These are phyloP conservation scores for Byssochlamys sp. DNA, from an alignment of 2,329 filamentous ascomycete species.

Conservation along the genomic window DNA sequence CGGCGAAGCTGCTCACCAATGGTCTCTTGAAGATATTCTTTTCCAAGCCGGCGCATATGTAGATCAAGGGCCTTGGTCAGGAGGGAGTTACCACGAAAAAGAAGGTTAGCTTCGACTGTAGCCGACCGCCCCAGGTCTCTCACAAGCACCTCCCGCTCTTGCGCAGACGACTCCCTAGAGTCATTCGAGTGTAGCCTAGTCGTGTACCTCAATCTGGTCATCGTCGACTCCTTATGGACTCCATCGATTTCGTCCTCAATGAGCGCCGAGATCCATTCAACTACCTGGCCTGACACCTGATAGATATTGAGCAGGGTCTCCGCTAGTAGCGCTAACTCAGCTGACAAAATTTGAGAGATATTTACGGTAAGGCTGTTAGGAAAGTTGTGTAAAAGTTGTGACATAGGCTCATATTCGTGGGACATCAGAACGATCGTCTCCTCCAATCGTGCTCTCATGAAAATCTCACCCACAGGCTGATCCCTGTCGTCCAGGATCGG, in stretches of 20 bases:
- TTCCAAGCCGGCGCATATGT: constrained; percentile 88
- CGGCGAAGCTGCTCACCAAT: constrained; percentile 76
- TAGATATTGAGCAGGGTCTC: constrained; percentile 89
- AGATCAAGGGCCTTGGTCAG: constrained; percentile 88
- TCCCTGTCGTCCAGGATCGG: constrained; percentile 67
- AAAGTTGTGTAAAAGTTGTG: constrained; percentile 76
- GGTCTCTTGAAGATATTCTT: constrained; percentile 82
- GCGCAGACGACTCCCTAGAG: constrained; percentile 44
- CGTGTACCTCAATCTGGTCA: constrained; percentile 52
- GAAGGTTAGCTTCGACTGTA: constrained; percentile 73
- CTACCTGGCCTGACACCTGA: constrained; percentile 74
- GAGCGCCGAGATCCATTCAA: constrained; percentile 83
- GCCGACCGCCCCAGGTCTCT: constrained; percentile 56
- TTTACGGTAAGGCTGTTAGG: constrained; percentile 73
- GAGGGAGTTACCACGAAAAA: constrained; percentile 90
- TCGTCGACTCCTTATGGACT: constrained; percentile 67
- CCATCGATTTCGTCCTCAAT: constrained; percentile 97
- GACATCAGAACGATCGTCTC: constrained; percentile 82
- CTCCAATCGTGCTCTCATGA: constrained; percentile 73
- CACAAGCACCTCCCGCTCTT: constrained; percentile 52
- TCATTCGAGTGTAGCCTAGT: constrained; percentile 57
- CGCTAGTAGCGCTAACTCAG: constrained; percentile 67
- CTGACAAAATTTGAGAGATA: constrained; percentile 68
- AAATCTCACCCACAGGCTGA: constrained; percentile 69
- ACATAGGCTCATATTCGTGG: constrained; percentile 73